A percentile compares a stretch with the other conserved stretches of the same genome.
Evolutionary conservation across 2,329 filamentous ascomycete genomes (phyloP).

Genomic region (Hysterium pulicare): DNA sequence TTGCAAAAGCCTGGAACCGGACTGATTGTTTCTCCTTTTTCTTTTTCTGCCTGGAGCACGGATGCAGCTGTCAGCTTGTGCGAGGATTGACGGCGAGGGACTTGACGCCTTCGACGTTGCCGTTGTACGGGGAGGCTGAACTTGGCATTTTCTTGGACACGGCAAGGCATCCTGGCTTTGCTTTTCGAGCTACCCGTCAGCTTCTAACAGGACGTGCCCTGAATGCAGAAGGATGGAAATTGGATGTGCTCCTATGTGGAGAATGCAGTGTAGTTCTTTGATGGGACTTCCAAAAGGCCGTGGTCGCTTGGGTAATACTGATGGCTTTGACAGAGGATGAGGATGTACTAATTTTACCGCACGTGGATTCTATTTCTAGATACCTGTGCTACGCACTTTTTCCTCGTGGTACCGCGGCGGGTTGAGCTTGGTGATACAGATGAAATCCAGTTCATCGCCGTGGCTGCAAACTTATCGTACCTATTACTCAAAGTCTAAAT

Average conservation of each 20-base stretch:
- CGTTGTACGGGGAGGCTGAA: not conserved
- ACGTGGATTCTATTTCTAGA: too few relatives aligned
- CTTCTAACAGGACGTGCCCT: too few relatives aligned
- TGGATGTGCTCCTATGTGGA: not conserved
- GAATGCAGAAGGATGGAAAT: too few relatives aligned
- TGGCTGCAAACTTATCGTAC: too few relatives aligned
- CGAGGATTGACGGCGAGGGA: not conserved
- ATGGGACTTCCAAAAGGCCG: not conserved
- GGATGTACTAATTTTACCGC: too few relatives aligned
- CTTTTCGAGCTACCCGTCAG: not conserved
- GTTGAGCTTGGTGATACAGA: too few relatives aligned
- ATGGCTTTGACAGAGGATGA: too few relatives aligned
- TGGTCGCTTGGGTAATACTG: not conserved
- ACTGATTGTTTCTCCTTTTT: not conserved
- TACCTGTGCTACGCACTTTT: too few relatives aligned
- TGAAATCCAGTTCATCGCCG: too few relatives aligned
- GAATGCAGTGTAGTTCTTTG: not conserved
- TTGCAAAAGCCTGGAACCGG: too few relatives aligned
- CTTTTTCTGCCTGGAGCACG: not conserved
- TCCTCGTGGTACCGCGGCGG: too few relatives aligned
- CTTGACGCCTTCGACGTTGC: slow-evolving; percentile 1
- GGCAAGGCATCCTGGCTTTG: not conserved
- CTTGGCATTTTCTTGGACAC: not conserved
- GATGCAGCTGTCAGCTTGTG: not conserved
- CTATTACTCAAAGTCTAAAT: too few relatives aligned